phyloP scores from a whole-genome alignment of 73 alveolate genomes.

The Stentor coeruleus region DNA sequence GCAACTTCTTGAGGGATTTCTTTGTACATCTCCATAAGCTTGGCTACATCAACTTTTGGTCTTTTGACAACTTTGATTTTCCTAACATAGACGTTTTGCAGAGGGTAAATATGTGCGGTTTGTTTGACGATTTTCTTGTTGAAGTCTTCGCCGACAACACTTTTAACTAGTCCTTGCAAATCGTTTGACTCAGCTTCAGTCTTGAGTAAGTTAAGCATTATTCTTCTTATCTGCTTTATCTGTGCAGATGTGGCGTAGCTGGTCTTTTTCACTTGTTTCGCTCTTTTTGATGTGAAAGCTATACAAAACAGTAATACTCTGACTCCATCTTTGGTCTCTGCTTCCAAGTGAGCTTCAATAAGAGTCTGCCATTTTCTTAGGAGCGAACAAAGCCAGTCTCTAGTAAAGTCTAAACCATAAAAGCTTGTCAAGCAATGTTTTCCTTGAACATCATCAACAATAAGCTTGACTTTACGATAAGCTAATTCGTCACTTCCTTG shows the following conservation, averaged over 20 bases:
- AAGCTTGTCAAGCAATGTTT: constrained; percentile 77
- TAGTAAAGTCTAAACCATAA: constrained; percentile 92
- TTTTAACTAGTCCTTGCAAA: constrained; percentile 71
- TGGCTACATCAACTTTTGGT: constrained; percentile 85
- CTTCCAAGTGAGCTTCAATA: constrained; percentile 87
- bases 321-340: constrained; percentile 83
- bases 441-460: constrained; percentile 95
- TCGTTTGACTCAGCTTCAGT: constrained; percentile 71
- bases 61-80: constrained; percentile 92
- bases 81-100: constrained; percentile 82
- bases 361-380: constrained; percentile 92
- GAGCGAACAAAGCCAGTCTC: constrained; percentile 87
- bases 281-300: constrained; percentile 85
- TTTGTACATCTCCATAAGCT: constrained; percentile 66
- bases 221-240: constrained; percentile 85
- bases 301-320: constrained; percentile 84
- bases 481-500: constrained; percentile 64
- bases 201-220: constrained; percentile 76
- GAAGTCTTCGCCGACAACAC: constrained; percentile 60
- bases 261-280: constrained; percentile 78
- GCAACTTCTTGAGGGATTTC: constrained; percentile 50
- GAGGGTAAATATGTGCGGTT: constrained; percentile 86
- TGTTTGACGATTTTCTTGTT: constrained; percentile 77
- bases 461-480: constrained; percentile 87
- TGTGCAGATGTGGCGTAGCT: constrained; percentile 87